Conservation (phyloP, 2,329 filamentous ascomycete genomes). For the Cercospora sp. region DNA sequence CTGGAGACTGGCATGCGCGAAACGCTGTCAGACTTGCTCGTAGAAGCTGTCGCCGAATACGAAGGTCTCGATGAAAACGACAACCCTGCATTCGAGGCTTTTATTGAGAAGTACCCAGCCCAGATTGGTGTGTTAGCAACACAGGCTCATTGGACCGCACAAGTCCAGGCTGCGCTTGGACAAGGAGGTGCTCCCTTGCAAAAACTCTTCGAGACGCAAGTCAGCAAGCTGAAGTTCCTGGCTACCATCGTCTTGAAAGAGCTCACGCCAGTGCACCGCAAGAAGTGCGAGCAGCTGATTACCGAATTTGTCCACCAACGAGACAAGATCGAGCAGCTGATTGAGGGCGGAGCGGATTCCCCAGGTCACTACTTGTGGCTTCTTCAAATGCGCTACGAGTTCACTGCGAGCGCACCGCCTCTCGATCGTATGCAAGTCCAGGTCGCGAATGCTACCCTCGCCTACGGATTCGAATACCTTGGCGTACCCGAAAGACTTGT, state of each 20-base stretch:
- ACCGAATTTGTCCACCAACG: constrained; percentile 98
- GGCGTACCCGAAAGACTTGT: constrained; percentile 96
- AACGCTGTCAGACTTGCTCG: constrained; percentile 85
- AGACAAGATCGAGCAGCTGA: constrained; percentile 85
- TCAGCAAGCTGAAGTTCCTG: constrained; percentile 80
- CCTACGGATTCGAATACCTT: constrained; percentile 97
- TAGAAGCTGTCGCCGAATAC: constrained; percentile 82
- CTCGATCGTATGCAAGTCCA: constrained; percentile 81
- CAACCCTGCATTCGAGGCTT: constrained; percentile 68
- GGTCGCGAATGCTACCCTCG: constrained; percentile 94
- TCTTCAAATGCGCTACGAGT: constrained; percentile 95
- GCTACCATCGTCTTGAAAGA: constrained; percentile 88
- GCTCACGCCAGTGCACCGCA: constrained; percentile 79
- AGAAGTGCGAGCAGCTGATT: constrained; percentile 98
- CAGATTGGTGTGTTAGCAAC: constrained; percentile 95
- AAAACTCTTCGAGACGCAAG: constrained; percentile 74
- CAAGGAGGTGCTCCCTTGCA: constrained; percentile 70
- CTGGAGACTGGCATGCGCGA: constrained; percentile 92
- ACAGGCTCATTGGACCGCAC: constrained; percentile 89
- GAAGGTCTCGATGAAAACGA: constrained; percentile 70
- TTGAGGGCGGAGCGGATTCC: constrained; percentile 70
- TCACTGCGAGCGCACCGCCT: constrained; percentile 76
- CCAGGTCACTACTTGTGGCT: constrained; percentile 88
- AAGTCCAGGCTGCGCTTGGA: constrained; percentile 74
- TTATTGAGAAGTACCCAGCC: constrained; percentile 80